phyloP scores from a whole-genome alignment of 2,329 filamentous ascomycete species.

The Trichoderma oligosporum region DNA sequence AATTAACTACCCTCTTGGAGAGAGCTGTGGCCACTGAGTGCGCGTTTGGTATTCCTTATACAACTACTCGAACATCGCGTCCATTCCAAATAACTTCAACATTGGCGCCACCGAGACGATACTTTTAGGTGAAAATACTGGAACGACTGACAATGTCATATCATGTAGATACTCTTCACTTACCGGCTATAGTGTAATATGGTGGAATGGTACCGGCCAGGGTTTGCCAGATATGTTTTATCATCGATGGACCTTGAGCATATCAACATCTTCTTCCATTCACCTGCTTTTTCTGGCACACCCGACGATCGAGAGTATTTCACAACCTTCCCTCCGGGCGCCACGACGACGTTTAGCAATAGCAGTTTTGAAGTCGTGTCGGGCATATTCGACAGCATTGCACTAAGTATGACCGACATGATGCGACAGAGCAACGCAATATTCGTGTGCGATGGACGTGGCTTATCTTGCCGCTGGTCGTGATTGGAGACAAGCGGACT shows the following conservation, averaged over 20 bases:
- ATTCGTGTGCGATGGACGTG: too few species aligned
- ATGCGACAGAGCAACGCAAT: background rate
- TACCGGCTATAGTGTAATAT: background rate
- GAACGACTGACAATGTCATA: too few species aligned
- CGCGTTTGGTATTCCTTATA: background rate
- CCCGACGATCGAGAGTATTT: too few species aligned
- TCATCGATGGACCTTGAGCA: background rate
- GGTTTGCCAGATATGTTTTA: background rate
- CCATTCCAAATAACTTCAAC: background rate
- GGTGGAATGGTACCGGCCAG: background rate
- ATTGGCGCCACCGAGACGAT: background rate
- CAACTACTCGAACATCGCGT: background rate
- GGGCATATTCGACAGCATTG: background rate
- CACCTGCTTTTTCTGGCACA: background rate
- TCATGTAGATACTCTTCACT: fast-evolving
- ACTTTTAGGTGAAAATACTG: background rate
- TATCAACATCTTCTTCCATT: background rate
- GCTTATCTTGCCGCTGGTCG: too few species aligned
- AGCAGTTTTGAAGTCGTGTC: background rate
- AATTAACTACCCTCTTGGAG: background rate
- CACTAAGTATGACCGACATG: background rate
- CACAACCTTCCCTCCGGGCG: background rate
- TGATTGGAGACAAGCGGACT: too few species aligned
- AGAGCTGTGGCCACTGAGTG: background rate
- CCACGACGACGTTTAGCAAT: background rate